Conservation (phyloP, 1,284 basidiomycete species). For the Ustilago loliicola region DNA sequence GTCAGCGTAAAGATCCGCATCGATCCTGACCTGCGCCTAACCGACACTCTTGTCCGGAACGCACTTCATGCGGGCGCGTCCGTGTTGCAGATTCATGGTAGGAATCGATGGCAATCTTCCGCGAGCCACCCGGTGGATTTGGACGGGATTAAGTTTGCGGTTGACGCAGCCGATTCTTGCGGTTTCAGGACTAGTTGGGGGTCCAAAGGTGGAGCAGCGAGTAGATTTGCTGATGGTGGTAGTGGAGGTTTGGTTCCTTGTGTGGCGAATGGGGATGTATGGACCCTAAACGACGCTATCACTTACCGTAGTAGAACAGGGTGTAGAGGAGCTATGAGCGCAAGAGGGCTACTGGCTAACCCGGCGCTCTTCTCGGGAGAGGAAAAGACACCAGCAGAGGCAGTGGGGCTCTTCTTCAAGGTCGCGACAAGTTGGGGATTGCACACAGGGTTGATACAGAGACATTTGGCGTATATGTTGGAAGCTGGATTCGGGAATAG, state of each 20-base stretch:
- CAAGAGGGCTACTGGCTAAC: constrained; percentile 76
- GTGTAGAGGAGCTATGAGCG: constrained; percentile 76
- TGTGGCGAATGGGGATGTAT: constrained; percentile 76
- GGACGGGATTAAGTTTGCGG: constrained; percentile 74
- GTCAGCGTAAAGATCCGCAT: constrained; percentile 77
- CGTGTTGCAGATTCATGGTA: constrained; percentile 75
- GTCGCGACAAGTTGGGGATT: constrained; percentile 73
- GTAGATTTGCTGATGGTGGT: constrained; percentile 54
- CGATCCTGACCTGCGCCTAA: constrained; percentile 73
- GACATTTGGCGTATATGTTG: constrained; percentile 76
- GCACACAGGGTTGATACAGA: constrained; percentile 74
- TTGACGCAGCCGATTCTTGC: constrained; percentile 71
- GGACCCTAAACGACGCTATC: constrained; percentile 73
- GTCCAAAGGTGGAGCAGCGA: constrained; percentile 43
- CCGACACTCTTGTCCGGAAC: constrained; percentile 74
- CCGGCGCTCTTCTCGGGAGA: constrained; percentile 76
- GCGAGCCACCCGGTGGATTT: constrained; percentile 74
- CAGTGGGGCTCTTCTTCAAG: constrained; percentile 73
- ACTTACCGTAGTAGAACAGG: constrained; percentile 73
- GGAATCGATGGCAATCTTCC: constrained; percentile 75
- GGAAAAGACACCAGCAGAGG: constrained; percentile 73
- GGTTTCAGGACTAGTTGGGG: constrained; percentile 56
- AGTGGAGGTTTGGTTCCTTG: constrained; percentile 73
- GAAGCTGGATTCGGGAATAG: constrained; percentile 72
- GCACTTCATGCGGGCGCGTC: constrained; percentile 73